phyloP scores from a whole-genome alignment of 1,284 basidiomycete genomes.

The Melampsora americana region DNA sequence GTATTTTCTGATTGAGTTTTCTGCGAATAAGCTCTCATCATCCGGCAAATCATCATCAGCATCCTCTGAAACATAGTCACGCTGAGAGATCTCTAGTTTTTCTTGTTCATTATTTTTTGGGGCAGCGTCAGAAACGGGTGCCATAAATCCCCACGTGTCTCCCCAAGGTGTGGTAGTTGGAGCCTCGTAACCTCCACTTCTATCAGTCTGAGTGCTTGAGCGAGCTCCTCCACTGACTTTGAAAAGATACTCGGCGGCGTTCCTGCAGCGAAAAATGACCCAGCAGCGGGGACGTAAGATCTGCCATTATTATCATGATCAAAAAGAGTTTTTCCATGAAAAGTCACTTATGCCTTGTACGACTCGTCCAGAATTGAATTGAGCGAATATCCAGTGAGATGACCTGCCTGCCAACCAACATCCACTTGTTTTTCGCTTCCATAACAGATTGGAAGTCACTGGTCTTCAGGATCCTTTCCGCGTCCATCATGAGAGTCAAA shows the following conservation, averaged over 20 bases:
- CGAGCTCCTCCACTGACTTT: no score
- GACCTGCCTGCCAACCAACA: background rate
- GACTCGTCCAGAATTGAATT: no score
- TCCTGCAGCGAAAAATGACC: no score
- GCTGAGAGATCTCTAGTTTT: background rate
- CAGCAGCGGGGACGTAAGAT: no score
- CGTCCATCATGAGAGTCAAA: constrained; percentile 4
- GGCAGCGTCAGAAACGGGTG: background rate
- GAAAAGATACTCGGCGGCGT: no score
- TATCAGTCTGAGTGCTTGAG: no score
- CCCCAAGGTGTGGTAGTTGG: background rate
- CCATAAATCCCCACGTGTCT: background rate
- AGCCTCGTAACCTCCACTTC: no score
- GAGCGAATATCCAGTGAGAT: background rate
- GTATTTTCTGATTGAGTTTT: background rate
- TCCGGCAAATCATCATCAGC: background rate
- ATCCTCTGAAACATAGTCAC: background rate
- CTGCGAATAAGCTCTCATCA: background rate
- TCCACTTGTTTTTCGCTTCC: background rate
- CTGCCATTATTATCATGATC: no score
- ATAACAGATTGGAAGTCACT: background rate
- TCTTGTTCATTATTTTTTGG: background rate
- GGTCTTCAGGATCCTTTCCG: background rate
- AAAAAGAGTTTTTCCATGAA: no score
- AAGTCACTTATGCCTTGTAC: no score